These are phyloP conservation scores for Aspergillus vadensis DNA, from an alignment of 2,329 filamentous ascomycete species.

Conservation along the genomic window DNA sequence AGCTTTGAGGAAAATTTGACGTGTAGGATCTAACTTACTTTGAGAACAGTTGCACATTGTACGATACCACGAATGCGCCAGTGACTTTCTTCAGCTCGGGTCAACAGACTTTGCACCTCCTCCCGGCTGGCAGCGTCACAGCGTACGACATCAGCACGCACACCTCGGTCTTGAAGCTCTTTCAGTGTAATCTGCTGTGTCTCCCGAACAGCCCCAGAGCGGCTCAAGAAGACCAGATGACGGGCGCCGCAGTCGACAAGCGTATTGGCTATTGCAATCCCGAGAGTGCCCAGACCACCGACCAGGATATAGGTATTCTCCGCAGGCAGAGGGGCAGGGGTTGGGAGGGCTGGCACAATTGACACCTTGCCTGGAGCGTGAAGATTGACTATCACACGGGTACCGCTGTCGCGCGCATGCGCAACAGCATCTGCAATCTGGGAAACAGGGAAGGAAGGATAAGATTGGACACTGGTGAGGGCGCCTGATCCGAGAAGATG, in stretches of 20 bases:
- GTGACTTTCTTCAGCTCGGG: constrained; percentile 14
- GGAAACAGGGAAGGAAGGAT: background rate
- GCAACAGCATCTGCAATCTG: background rate
- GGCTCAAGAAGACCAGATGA: constrained; percentile 26
- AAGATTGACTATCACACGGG: background rate
- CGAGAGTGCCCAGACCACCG: constrained; percentile 26
- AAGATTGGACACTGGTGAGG: background rate
- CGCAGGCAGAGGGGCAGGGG: background rate
- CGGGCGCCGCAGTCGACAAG: constrained; percentile 22
- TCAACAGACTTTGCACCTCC: constrained; percentile 18
- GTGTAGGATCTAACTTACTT: constrained; percentile 15
- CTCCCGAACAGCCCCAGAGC: constrained; percentile 19
- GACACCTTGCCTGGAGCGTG: background rate
- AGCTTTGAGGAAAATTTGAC: constrained; percentile 2
- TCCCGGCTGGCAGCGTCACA: constrained; percentile 21
- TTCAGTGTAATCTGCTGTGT: constrained; percentile 18
- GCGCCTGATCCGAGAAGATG: background rate
- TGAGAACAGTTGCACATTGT: constrained; percentile 25
- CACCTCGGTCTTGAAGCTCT: constrained; percentile 16
- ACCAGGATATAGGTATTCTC: constrained; percentile 23
- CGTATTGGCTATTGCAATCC: constrained; percentile 23
- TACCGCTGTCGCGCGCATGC: background rate
- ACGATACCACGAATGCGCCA: constrained; percentile 23
- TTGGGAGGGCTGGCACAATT: background rate
- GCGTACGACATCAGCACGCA: constrained; percentile 15